A percentile compares a stretch with the other conserved stretches of the same genome.
These are phyloP conservation scores for Scopulariopsis brevicaulis DNA, from an alignment of 2,329 filamentous ascomycete species.

Conservation along the genomic window DNA sequence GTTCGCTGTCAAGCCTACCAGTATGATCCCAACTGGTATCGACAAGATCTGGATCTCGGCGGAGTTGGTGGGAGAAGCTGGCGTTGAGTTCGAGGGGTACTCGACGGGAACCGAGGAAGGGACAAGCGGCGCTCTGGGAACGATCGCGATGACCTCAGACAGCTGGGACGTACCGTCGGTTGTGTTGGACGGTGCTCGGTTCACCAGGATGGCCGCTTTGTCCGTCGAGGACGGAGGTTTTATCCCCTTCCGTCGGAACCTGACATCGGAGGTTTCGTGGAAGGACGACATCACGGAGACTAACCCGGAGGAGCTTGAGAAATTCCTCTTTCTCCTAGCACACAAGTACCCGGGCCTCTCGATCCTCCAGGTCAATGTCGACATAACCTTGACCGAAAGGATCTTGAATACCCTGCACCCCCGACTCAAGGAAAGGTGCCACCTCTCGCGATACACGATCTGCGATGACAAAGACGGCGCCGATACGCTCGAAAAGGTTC, in stretches of 20 bases:
- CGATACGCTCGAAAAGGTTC: constrained; percentile 3
- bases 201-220: constrained; percentile 23
- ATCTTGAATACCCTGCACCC: constrained; percentile 16
- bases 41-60: constrained; percentile 33
- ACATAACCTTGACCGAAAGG: constrained; percentile 7
- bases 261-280: constrained; percentile 39
- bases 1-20: constrained; percentile 28
- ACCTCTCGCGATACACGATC: constrained; percentile 21
- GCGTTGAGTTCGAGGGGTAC: constrained; percentile 26
- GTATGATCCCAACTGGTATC: constrained; percentile 38
- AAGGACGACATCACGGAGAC: constrained; percentile 21
- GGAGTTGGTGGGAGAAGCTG: constrained; percentile 17
- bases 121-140: constrained; percentile 25
- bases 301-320: constrained; percentile 9
- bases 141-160: constrained; percentile 29
- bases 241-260: constrained; percentile 33
- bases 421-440: constrained; percentile 13
- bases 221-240: constrained; percentile 20
- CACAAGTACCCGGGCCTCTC: constrained; percentile 26
- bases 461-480: constrained; percentile 8
- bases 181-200: constrained; percentile 30
- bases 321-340: constrained; percentile 19
- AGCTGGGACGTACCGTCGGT: constrained; percentile 22
- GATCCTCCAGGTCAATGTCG: constrained; percentile 26
- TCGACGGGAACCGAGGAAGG: constrained; percentile 23